Evolutionary conservation across 305 asterid species (phyloP).

Genomic region (Fraxinus ornus): DNA sequence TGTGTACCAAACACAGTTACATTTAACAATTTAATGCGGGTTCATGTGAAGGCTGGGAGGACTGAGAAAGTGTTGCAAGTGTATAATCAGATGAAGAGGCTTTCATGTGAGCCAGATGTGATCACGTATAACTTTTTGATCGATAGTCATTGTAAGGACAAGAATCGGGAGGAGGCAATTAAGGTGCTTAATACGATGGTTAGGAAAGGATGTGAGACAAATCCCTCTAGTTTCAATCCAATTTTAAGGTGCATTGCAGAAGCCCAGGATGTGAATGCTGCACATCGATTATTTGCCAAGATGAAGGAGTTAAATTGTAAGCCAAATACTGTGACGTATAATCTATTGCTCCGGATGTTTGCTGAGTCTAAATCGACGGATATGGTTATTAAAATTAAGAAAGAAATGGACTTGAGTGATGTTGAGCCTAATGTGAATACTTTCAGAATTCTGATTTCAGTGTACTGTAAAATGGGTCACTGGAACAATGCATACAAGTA

Average conservation of each 20-base stretch:
- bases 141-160: slow-evolving; percentile 43
- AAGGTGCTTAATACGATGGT: slow-evolving; percentile 40
- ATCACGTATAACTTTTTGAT: slow-evolving; percentile 82
- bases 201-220: slow-evolving; percentile 62
- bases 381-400: slow-evolving; percentile 86
- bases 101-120: slow-evolving; percentile 64
- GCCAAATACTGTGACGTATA: slow-evolving; percentile 72
- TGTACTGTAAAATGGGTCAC: slow-evolving; percentile 86
- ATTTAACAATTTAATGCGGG: slow-evolving; percentile 80
- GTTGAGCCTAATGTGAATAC: slow-evolving; percentile 83
- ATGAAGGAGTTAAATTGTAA: slow-evolving; percentile 71
- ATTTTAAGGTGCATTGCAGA: slow-evolving; percentile 69
- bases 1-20: slow-evolving; percentile 74
- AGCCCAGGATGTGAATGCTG: slow-evolving; percentile 71
- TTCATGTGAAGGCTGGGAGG: slow-evolving; percentile 86
- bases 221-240: slow-evolving; percentile 67
- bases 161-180: neutral
- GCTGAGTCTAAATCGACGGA: slow-evolving; percentile 67
- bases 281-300: slow-evolving; percentile 61
- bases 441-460: slow-evolving; percentile 59
- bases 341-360: slow-evolving; percentile 88
- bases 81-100: slow-evolving; percentile 84
- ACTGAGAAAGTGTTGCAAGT: slow-evolving; percentile 83
- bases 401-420: slow-evolving; percentile 69
- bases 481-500: slow-evolving; percentile 84